Base-by-base conservation (phyloP, 257 asterid genomes). In the Ballota nigra region DNA sequence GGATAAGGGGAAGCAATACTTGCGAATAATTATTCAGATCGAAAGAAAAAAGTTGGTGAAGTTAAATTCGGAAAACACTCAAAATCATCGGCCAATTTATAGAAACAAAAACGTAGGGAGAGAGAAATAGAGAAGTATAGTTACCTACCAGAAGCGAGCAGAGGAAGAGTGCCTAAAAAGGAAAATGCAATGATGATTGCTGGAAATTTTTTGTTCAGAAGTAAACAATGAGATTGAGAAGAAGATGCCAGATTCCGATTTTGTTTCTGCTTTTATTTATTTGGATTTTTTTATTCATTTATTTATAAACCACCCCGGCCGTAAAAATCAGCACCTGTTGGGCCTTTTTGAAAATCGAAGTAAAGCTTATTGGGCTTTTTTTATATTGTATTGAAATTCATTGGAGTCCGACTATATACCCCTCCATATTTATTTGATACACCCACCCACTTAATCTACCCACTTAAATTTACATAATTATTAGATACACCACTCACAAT, bases 61-160 rank as follows among this genome's bases (percentile, higher is more conserved):
- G 67, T 55, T 4, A 33, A 51, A 68, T 41, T 70, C n/a, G 55
- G 76, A 5, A 18, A 60, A 60, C 10, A 28, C 38, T 75, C 31
- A 60, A 59, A 68, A 51, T 28, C 69, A 26, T 28, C 18, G 65
- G 57, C 52, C 24, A 63, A 73, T 68, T 59, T 19, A 58, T 52
- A 34, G 2, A 65, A 1, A 28, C 8, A 20, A 24, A 70, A 23
- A 53, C 3, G 22, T 34, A n/a, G 16, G 52, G 61, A 64, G 66
- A 20, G 66, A 34, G 69, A 66, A 57, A 56, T n/a, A 6, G 8
- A 47, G 55, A 18, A 18, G 56, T 9, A 28, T 20, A 47, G n/a
- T n/a, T n/a, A n/a, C 59, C 24, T 16, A 77, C 81, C 74, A 22
- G 74, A 69, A 69, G 51, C 55, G n/a, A 65, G 52, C 33, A 28